A percentile compares a stretch with the other conserved stretches of the same genome.
phyloP scores from a whole-genome alignment of 75 land plant species.

The Cryptomeria japonica region DNA sequence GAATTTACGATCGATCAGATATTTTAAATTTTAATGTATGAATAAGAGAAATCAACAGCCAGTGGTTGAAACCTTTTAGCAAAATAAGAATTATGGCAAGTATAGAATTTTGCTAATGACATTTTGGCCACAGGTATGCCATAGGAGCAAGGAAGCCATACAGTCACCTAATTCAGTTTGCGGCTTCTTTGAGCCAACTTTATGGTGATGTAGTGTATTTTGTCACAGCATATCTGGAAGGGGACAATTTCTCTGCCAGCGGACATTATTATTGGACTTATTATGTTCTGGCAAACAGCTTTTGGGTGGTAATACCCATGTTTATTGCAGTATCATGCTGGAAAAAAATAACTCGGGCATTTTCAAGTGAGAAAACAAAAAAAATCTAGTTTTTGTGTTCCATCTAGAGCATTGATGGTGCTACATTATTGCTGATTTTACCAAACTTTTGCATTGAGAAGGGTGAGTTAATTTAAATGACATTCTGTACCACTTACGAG shows the following conservation, averaged over 20 bases:
- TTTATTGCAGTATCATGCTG: constrained; percentile 66
- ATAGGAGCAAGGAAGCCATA: constrained; percentile 73
- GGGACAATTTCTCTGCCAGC: constrained; percentile 55
- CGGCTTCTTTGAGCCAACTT: constrained; percentile 69
- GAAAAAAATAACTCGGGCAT: constrained; percentile 63
- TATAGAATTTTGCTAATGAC: not conserved
- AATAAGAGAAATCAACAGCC: not conserved
- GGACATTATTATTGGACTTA: constrained; percentile 72
- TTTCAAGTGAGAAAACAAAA: constrained; percentile 27
- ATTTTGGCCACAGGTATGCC: constrained; percentile 63
- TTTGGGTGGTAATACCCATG: constrained; percentile 73
- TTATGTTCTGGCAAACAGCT: constrained; percentile 63
- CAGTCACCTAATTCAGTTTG: constrained; percentile 68
- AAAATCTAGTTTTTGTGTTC: not conserved
- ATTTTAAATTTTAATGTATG: too few species aligned
- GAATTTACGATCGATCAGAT: not conserved
- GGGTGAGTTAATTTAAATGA: not conserved
- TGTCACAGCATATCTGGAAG: constrained; percentile 58
- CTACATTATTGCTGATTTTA: not conserved
- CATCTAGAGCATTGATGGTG: constrained; percentile 3
- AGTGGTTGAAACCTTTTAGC: not conserved
- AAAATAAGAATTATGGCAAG: constrained; percentile 2
- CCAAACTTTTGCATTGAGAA: not conserved
- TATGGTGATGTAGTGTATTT: constrained; percentile 79
- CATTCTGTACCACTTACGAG: not conserved